Base-by-base conservation (phyloP, 441 rosid genomes). In the Adansonia rubrostipa region DNA sequence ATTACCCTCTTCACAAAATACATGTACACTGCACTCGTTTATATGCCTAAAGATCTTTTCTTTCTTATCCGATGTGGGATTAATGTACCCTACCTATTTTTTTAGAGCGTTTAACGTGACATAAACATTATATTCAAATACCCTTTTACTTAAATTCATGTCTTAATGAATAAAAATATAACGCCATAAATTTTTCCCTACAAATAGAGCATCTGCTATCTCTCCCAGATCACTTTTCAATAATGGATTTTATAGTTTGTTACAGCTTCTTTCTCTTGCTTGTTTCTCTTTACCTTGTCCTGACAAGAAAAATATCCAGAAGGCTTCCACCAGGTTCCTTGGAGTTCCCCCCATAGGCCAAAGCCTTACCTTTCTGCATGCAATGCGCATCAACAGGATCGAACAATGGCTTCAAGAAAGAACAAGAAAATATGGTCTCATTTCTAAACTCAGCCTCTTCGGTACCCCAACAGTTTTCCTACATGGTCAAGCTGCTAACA, bases 401-500 rank as follows among this genome's bases (percentile, higher is more conserved):
- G 84, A 87, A 58, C 20, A 75, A 54, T 84, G 88, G 87, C 36
- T 85, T n/a, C 45, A 53, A 7, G 58, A 81, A 13, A 83, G 86
- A 78, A 44, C 47, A 19, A 57, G 66, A 3, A 82, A 83, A 69
- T 84, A 85, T 63, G 85, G 87, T 2, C 84, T 78, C 0, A 22
- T 89, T 50, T 84, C 83, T 0, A 89, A 87, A 48, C 78, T 85
- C 45, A 70, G 36, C 47, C 65, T 87, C 15, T 73, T 85, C 3
- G 85, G 81, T 10, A 71, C 42, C 5, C 84, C 82, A 0, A 77
- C 87, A 0, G 82, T 87, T 9, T 77, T 87, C 71, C 33, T 87
- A 3, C 73, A 72, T 8, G 90, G 89, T 6, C 86, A 82, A 72
- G 86, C 85, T 0, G 87, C 87, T 0, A 87, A 86, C 77, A 89